Evolutionary conservation across 495 filamentous ascomycete genomes (phyloP).

Genomic region (Aspergillus avenaceus): DNA sequence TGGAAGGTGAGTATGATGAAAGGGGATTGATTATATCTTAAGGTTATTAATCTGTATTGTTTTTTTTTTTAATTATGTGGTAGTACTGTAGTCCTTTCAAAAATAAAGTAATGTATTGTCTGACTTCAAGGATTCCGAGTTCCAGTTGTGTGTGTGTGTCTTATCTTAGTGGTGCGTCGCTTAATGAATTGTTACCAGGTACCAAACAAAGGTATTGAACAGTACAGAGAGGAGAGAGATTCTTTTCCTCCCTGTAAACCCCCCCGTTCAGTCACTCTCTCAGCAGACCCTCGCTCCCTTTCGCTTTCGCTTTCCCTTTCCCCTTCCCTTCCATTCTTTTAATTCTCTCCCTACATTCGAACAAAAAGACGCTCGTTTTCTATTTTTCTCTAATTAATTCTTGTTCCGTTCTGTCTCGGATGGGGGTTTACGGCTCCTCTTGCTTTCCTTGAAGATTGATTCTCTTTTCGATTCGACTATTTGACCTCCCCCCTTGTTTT

Average conservation of each 20-base stretch:
- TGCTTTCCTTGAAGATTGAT: background rate
- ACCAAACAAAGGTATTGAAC: background rate
- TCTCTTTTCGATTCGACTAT: background rate
- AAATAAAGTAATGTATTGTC: too few relatives aligned
- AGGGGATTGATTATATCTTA: background rate
- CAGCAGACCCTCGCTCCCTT: background rate
- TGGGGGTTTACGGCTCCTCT: background rate
- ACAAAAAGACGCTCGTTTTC: conserved; percentile 7
- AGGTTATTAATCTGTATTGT: background rate
- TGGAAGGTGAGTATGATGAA: conserved; percentile 1
- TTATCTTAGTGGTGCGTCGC: background rate
- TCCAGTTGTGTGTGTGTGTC: too few relatives aligned
- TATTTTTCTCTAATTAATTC: background rate
- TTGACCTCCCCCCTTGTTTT: background rate
- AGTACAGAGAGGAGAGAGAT: background rate
- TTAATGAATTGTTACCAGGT: background rate
- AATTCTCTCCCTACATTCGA: conserved; percentile 3
- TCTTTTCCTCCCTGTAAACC: background rate
- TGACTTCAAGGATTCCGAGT: too few relatives aligned
- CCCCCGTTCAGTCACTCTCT: background rate
- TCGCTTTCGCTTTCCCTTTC: conserved; percentile 1
- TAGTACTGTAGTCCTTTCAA: too few relatives aligned
- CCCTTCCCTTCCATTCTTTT: conserved; percentile 5
- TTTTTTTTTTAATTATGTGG: background rate
- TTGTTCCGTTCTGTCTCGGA: conserved; percentile 4